Evolutionary conservation across 352 stramenopile genomes (phyloP), one percentile per base, ranked within the genome.

Genomic region (Plasmopara viticola): DNA sequence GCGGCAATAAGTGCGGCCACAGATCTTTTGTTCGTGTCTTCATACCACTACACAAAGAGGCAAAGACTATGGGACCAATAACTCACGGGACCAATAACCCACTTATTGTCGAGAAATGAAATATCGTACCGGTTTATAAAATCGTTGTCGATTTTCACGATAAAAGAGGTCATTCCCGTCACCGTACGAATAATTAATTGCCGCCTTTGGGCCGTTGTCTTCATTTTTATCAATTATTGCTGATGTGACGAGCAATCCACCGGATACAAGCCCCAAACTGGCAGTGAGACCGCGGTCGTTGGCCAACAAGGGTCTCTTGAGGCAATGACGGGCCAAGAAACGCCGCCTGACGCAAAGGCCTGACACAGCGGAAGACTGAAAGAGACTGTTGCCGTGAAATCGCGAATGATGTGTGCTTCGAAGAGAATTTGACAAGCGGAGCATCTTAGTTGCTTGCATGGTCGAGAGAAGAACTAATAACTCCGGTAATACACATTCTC

Each of bases 21-120:
- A n/a, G 67, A 66, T 31, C 72, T 84, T 34, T 66, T 67, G 45
- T 87, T 90, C 12, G 75, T 75, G 52, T 89, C 79, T 43, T 76
- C 53, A n/a, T 71, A 65, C 72, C 84, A 66, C 53, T 67, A 14
- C 20, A 64, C 49, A 13, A 44, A 12, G 13, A 44, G 6, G 17
- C 49, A 49, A 37, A 41, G 15, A 13, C 9, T 42, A 25, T 20
- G 10, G 12, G 4, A 17, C 8, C 9, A 40, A 37, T 35, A 20
- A 6, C n/a, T 14, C 48, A n/a, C 17, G 10, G 12, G 4, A 17
- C 8, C 9, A 40, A 37, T 35, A 20, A 6, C n/a, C 14, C 48
- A n/a, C 17, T 28, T 44, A 14, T 18, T 44, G 25, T 15, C 12
- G 15, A 14, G 42, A 20, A 35, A 44, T 20, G 31, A 38, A 46